These are phyloP conservation scores for Sugiyamaella sp. DNA, from an alignment of 1,139 yeast genomes.

Conservation along the genomic window DNA sequence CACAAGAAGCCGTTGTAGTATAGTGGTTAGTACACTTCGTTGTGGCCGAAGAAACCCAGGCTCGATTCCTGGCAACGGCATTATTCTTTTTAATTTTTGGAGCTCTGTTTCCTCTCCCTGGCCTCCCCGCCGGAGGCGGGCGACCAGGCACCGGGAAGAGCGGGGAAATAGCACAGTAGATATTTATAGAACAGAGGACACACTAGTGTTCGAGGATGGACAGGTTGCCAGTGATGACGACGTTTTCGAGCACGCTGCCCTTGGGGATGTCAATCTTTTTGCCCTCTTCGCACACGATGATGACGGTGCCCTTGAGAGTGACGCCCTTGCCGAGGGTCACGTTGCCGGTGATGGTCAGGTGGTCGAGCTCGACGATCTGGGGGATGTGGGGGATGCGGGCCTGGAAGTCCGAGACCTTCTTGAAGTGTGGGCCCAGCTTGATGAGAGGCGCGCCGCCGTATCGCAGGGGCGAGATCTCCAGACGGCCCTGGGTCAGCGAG, in stretches of 20 bases:
- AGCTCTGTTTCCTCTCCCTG: too few species aligned
- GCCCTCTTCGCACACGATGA: conserved; percentile 96
- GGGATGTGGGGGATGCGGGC: conserved; percentile 94
- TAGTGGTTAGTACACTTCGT: conserved; percentile 34
- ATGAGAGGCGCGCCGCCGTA: conserved; percentile 91
- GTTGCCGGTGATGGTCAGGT: conserved; percentile 95
- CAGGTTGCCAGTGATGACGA: conserved; percentile 95
- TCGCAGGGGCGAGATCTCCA: conserved; percentile 80
- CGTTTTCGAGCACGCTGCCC: conserved; percentile 91
- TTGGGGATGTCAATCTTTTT: conserved; percentile 96
- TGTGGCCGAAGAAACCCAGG: conserved; percentile 35
- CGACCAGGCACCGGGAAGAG: background rate
- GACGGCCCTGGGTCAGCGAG: conserved; percentile 87
- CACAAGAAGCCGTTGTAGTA: conserved; percentile 29
- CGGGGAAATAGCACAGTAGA: conserved; percentile 1
- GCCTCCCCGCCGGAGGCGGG: conserved; percentile 11
- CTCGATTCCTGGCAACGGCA: conserved; percentile 34
- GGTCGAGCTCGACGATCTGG: conserved; percentile 92
- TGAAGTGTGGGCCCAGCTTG: conserved; percentile 94
- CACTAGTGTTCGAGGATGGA: conserved; percentile 89
- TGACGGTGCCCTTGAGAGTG: conserved; percentile 93
- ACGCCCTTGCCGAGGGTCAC: conserved; percentile 90
- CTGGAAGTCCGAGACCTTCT: conserved; percentile 91
- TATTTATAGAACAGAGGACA: background rate
- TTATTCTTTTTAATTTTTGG: conserved; percentile 3